Evolutionary conservation across 2,329 filamentous ascomycete species (phyloP).

Genomic region (Dactylonectria macrodidyma): DNA sequence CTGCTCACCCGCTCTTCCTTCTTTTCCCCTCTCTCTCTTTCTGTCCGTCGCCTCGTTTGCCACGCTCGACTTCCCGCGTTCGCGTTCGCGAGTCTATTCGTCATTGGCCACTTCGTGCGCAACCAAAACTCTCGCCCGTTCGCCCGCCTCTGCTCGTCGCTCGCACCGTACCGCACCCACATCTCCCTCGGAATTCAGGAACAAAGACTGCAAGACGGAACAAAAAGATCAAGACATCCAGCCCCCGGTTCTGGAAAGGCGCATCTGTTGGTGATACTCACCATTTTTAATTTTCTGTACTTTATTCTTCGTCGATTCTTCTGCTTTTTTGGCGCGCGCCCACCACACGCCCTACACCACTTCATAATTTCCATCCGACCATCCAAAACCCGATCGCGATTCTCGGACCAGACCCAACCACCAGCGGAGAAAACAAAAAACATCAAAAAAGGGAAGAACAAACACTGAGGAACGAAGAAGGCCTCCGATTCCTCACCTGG

Average conservation of each 20-base stretch:
- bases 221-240: slow-evolving; percentile 41
- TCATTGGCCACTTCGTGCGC: slow-evolving; percentile 33
- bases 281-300: slow-evolving; percentile 48
- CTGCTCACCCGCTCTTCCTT: slow-evolving; percentile 48
- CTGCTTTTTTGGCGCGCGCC: slow-evolving; percentile 42
- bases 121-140: slow-evolving; percentile 19
- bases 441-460: slow-evolving; percentile 46
- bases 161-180: slow-evolving; percentile 29
- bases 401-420: slow-evolving; percentile 36
- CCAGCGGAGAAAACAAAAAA: slow-evolving; percentile 39
- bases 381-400: slow-evolving; percentile 43
- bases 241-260: slow-evolving; percentile 46
- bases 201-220: slow-evolving; percentile 38
- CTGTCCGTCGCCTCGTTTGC: slow-evolving; percentile 48
- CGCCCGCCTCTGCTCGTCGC: slow-evolving; percentile 32
- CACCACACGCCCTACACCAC: slow-evolving; percentile 33
- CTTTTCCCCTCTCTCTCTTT: slow-evolving; percentile 49
- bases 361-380: slow-evolving; percentile 44
- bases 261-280: slow-evolving; percentile 49
- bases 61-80: slow-evolving; percentile 36
- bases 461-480: slow-evolving; percentile 36
- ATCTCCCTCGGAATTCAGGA: slow-evolving; percentile 18
- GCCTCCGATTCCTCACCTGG: slow-evolving; percentile 41
- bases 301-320: slow-evolving; percentile 49
- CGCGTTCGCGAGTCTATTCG: slow-evolving; percentile 43